Percentiles rank a stretch among this genome's conserved stretches.
phyloP scores from a whole-genome alignment of 192 early-diverging fungal species.

The Linnemannia hyalina region DNA sequence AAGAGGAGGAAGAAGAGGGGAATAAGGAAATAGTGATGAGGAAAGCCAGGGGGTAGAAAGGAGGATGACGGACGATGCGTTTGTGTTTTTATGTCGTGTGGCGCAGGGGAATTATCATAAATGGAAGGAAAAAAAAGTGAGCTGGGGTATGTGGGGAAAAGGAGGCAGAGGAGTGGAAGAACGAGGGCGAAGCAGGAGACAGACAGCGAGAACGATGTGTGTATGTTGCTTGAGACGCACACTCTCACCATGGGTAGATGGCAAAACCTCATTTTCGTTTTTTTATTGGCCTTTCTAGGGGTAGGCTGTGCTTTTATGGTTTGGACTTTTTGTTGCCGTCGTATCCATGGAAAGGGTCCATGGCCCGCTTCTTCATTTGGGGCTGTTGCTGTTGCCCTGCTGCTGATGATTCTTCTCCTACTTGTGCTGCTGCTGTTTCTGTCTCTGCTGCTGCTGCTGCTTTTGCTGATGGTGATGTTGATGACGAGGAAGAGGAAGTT shows the following conservation, averaged over 20 bases:
- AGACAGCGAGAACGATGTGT: too few species aligned
- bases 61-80: neutral
- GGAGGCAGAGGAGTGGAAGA: too few species aligned
- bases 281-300: neutral
- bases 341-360: slow-evolving; percentile 50
- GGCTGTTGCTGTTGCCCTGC: neutral
- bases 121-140: too few species aligned
- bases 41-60: neutral
- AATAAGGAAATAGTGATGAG: slow-evolving; percentile 9
- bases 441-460: neutral
- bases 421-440: slow-evolving; percentile 3
- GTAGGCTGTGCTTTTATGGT: neutral
- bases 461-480: neutral
- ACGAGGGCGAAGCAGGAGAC: too few species aligned
- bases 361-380: slow-evolving; percentile 23
- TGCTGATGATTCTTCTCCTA: slow-evolving; percentile 7
- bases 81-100: too few species aligned
- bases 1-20: neutral
- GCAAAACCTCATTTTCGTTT: too few species aligned
- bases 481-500: neutral
- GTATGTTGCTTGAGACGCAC: too few species aligned
- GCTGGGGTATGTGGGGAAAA: too few species aligned
- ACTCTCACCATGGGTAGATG: too few species aligned
- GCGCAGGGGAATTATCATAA: too few species aligned
- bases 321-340: slow-evolving; percentile 33